Conservation (phyloP, 2,329 filamentous ascomycete genomes). For the Aspergillus terreus region DNA sequence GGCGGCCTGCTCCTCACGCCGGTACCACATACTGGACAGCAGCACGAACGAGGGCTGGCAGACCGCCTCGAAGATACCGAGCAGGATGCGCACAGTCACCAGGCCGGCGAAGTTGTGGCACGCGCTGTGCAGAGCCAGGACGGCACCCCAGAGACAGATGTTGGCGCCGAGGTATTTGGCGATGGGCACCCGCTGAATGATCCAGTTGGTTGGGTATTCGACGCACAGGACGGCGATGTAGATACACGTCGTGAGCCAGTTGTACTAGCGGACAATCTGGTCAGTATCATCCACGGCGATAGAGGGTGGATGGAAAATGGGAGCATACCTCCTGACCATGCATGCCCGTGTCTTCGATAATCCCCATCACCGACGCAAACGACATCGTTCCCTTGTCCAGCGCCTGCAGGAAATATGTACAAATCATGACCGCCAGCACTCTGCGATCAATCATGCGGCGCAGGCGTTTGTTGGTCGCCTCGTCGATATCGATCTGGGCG, state of each 20-base stretch:
- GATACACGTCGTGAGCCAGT: conserved; percentile 70
- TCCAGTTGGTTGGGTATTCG: conserved; percentile 68
- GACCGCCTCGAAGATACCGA: conserved; percentile 68
- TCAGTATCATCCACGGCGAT: not conserved
- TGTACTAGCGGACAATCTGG: conserved; percentile 48
- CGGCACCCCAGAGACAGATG: conserved; percentile 61
- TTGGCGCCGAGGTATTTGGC: conserved; percentile 64
- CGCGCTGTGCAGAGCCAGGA: conserved; percentile 59
- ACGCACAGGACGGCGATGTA: conserved; percentile 68
- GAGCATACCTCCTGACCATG: conserved; percentile 30
- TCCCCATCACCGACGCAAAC: conserved; percentile 42
- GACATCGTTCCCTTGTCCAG: conserved; percentile 41
- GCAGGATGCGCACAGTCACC: conserved; percentile 59
- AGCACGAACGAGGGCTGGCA: conserved; percentile 67
- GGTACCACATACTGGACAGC: conserved; percentile 68
- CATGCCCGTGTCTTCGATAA: conserved; percentile 47
- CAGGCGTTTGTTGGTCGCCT: conserved; percentile 59
- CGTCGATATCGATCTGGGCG: conserved; percentile 54
- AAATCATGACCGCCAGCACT: conserved; percentile 66
- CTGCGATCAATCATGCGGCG: conserved; percentile 64
- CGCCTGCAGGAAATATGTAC: conserved; percentile 67
- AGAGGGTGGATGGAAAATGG: not conserved
- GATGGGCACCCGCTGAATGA: conserved; percentile 61
- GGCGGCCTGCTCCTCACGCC: conserved; percentile 62
- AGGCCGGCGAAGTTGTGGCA: conserved; percentile 59